Evolutionary conservation across 192 early-diverging fungal genomes (phyloP), one percentile per base, ranked within the genome.

Genomic region (Podila epigama): DNA sequence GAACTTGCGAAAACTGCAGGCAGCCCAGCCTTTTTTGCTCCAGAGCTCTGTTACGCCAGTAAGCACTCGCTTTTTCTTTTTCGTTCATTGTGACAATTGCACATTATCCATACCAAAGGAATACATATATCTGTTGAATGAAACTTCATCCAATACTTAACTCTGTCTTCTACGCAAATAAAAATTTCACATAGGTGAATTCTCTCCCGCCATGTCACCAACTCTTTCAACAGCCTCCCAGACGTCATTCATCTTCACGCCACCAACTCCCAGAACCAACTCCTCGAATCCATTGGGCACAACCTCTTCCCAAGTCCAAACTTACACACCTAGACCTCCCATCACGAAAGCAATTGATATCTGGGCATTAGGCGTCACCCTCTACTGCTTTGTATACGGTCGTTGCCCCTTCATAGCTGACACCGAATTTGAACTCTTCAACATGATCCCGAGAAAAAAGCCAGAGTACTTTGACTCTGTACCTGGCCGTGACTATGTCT

Each of bases 1-100:
- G 96, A 98, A 79, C 85, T 99, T 40, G 91, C 92, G 42, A 95
- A 96, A 70, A 99, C 97, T 2, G 96, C 94, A 5, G 97, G 97
- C 2, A 93, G 91, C 20, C 97, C 97, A 3, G 96, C 97, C 3
- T 99, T 99, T 71, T 99, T 99, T 87, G 97, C 97, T 33, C 97
- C 97, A 20, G 97, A 99, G 79, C 83, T 98, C 20, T 99, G 97
- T 81, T 91, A 91, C 68, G 82, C 91, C 8, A 84, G 87, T 83
- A 75, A 52, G 68, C 63, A n/a, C n/a, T n/a, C n/a, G n/a, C n/a
- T n/a, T n/a, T n/a, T n/a, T n/a, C n/a, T n/a, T n/a, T n/a, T n/a
- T n/a, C n/a, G n/a, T n/a, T n/a, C n/a, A n/a, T n/a, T n/a, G n/a
- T n/a, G n/a, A n/a, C n/a, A n/a, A n/a, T n/a, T n/a, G n/a, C n/a